Evolutionary conservation across 345 rosid species (phyloP), one percentile per base, ranked within the genome.

Genomic region (Diplotaxis tenuifolia): DNA sequence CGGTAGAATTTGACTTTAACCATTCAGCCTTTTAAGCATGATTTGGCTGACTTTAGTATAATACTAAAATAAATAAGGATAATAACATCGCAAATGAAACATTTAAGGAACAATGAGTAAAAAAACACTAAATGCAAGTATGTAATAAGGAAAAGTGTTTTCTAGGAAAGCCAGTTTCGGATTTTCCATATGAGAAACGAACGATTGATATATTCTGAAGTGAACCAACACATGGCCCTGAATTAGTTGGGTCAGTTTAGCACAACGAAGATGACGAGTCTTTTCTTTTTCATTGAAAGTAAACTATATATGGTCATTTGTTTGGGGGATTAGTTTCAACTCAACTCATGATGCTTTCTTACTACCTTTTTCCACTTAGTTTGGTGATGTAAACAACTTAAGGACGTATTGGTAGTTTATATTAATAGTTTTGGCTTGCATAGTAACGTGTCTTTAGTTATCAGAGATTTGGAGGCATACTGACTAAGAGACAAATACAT

Each of bases 401-500:
- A 47, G 53, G 7, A 47, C 9, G 53, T 47, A 2, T 47, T 16
- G 53, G 53, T 45, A 45, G 19, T 47, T 47, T 15, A 47, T 47
- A 47, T 47, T 4, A 47, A 47, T 15, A 47, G 53, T 47, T 47
- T 16, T 47, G 9, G 21, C 53, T 15, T 20, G 9, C 53, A 47
- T 47, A 16, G 7, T 7, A 21, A 47, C 53, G 53, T 47, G 21
- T 15, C 53, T 18, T 23, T 2, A 34, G 15, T 49, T 42, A 67
- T 60, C 31, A 58, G 59, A 58, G 72, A 9, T 47, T 42, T 20
- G 1, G 11, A 50, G 31, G 73, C 67, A 74, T 34, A 49, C 67
- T 74, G 62, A 67, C 9, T 74, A 61, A 16, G 20, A 68, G 29
- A 61, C 49, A 62, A 68, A 68, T 61, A 38, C 12, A 68, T 61